Evolutionary conservation across 257 asterid species (phyloP).

Genomic region (Galeopsis tetrahit): DNA sequence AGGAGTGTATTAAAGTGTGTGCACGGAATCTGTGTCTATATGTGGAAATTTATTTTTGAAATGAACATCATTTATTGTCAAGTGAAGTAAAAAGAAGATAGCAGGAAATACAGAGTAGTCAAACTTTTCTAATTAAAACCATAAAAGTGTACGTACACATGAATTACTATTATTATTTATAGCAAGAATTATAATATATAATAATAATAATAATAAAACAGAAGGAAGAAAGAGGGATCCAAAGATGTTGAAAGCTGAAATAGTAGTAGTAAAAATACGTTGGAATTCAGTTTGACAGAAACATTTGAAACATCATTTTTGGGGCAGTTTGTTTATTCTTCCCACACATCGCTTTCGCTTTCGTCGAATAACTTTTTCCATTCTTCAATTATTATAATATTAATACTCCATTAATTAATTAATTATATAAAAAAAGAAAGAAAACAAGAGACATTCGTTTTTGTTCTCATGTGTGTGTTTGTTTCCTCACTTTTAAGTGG

Average conservation of each 20-base stretch:
- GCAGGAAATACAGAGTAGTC: slow-evolving; percentile 41
- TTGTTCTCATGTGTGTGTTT: slow-evolving; percentile 58
- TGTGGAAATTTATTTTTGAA: neutral
- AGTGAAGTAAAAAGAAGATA: slow-evolving; percentile 38
- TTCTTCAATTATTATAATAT: neutral
- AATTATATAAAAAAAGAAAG: no score
- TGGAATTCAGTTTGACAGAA: slow-evolving; percentile 47
- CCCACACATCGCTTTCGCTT: slow-evolving; percentile 64
- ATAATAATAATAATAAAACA: no score
- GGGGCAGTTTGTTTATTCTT: slow-evolving; percentile 43
- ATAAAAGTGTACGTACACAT: slow-evolving; percentile 38
- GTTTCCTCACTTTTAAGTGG: slow-evolving; percentile 41
- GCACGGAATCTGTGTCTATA: neutral
- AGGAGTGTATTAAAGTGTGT: neutral
- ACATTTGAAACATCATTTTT: slow-evolving; percentile 60
- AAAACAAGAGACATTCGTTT: slow-evolving; percentile 14
- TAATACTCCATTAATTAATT: no score
- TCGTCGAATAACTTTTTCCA: slow-evolving; percentile 48
- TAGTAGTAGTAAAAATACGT: neutral
- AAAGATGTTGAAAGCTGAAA: slow-evolving; percentile 20
- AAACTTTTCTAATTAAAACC: slow-evolving; percentile 40
- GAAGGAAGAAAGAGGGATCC: neutral
- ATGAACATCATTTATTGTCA: slow-evolving; percentile 23
- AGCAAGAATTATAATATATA: slow-evolving; percentile 33
- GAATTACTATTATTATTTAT: slow-evolving; percentile 29